phyloP scores from a whole-genome alignment of 148 eudicot species.

The Rheum nobile region DNA sequence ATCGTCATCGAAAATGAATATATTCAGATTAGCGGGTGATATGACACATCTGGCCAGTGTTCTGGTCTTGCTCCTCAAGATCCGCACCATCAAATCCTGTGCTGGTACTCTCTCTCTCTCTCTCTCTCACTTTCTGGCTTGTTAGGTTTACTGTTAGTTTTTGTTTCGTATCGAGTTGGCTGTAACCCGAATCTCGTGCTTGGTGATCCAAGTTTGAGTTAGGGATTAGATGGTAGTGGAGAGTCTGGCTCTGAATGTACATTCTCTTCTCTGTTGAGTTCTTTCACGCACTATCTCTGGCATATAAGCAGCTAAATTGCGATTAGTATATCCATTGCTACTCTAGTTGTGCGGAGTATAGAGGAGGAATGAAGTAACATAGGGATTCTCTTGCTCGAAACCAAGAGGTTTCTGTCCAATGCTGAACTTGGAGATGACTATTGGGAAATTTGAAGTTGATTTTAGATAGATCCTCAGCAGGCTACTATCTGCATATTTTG shows the following conservation, averaged over 20 bases:
- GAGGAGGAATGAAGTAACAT: background rate
- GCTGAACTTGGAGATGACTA: background rate
- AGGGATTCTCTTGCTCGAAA: too few species aligned
- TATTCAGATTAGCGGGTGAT: slow-evolving; percentile 90
- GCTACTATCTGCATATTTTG: background rate
- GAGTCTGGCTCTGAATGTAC: background rate
- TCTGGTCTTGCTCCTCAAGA: slow-evolving; percentile 86
- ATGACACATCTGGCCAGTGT: slow-evolving; percentile 91
- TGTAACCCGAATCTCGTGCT: background rate
- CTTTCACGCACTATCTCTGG: background rate
- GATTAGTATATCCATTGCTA: background rate
- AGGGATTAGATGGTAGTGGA: background rate
- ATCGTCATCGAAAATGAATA: slow-evolving; percentile 32
- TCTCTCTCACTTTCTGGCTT: background rate
- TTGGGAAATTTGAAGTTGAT: too few species aligned
- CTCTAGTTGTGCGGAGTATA: background rate
- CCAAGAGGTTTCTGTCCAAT: background rate
- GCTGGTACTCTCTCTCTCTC: slow-evolving; percentile 36
- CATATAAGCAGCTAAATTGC: background rate
- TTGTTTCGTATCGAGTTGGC: background rate
- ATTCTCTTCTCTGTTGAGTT: background rate
- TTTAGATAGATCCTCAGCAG: background rate
- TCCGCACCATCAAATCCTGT: slow-evolving; percentile 92
- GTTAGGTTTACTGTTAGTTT: background rate
- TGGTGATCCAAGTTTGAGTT: background rate